A percentile compares a stretch with the other conserved stretches of the same genome.
phyloP scores from a whole-genome alignment of 2,329 filamentous ascomycete species.

The Penicillium digitatum region DNA sequence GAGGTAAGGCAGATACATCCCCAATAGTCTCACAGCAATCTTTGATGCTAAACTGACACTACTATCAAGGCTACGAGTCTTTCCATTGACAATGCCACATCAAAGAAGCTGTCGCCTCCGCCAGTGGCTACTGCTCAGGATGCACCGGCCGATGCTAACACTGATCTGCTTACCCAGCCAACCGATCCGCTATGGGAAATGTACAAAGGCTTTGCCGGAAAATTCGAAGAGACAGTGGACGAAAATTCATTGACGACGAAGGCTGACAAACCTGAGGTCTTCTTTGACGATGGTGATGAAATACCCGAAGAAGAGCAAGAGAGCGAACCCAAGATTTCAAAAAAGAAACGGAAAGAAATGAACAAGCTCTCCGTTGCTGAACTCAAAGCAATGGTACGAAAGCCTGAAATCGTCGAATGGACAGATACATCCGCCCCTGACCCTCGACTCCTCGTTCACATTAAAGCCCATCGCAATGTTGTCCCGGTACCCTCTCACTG shows the following conservation, averaged over 20 bases:
- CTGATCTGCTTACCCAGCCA: conserved; percentile 51
- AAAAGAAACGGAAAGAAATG: conserved; percentile 88
- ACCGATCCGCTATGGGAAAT: conserved; percentile 76
- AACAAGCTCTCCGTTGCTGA: conserved; percentile 93
- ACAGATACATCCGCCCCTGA: conserved; percentile 90
- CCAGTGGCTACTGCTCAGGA: conserved; percentile 11
- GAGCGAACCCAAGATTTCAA: conserved; percentile 69
- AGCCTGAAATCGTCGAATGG: conserved; percentile 96
- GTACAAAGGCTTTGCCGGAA: conserved; percentile 77
- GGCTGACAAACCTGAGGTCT: conserved; percentile 75
- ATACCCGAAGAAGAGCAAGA: conserved; percentile 71
- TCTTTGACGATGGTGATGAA: conserved; percentile 77
- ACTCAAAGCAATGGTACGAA: conserved; percentile 83
- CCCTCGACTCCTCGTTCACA: conserved; percentile 81
- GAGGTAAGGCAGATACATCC: conserved; percentile 41
- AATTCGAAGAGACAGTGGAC: conserved; percentile 65
- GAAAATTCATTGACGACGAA: conserved; percentile 64
- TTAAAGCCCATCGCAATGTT: conserved; percentile 92
- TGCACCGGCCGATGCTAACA: conserved; percentile 45
- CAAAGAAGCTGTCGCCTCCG: conserved; percentile 6
- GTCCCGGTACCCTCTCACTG: conserved; percentile 92
- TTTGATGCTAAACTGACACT: conserved; percentile 12
- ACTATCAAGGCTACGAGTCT: conserved; percentile 8
- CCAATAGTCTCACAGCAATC: no score
- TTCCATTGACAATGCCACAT: conserved; percentile 1